A percentile compares a stretch with the other conserved stretches of the same genome.
Evolutionary conservation across 345 rosid genomes (phyloP).

Genomic region (Eucalyptus sp.): DNA sequence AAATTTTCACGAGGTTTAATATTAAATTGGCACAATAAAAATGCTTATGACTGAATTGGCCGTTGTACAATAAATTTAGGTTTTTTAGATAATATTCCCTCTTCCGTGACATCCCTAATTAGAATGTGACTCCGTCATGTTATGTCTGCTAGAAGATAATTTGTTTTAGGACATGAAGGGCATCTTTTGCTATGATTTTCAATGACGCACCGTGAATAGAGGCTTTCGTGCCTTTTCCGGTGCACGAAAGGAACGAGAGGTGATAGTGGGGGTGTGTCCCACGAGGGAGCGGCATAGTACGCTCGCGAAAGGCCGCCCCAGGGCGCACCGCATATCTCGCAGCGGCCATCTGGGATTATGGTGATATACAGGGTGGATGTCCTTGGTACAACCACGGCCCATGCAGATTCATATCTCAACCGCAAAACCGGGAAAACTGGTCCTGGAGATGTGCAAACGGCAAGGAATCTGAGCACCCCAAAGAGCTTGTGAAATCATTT

Average conservation of each 20-base stretch:
- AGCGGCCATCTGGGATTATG: not conserved
- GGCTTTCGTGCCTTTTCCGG: not conserved
- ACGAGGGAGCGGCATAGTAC: too few species aligned
- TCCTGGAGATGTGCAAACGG: not conserved
- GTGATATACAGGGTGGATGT: not conserved
- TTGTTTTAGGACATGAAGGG: not conserved
- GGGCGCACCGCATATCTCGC: not conserved
- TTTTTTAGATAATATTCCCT: too few species aligned
- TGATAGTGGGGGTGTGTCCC: not conserved
- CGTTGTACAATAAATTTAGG: fast-evolving
- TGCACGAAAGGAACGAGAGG: not conserved
- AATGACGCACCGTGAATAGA: not conserved
- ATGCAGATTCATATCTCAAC: not conserved
- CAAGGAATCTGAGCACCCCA: not conserved
- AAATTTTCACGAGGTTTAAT: too few species aligned
- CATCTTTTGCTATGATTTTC: not conserved
- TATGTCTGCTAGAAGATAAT: not conserved
- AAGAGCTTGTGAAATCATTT: not conserved
- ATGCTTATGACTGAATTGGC: fast-evolving
- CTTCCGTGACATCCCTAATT: not conserved
- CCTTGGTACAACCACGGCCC: not conserved
- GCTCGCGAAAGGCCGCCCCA: not conserved
- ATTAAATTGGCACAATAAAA: too few species aligned
- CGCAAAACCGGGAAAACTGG: not conserved
- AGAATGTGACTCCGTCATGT: not conserved